Percentiles rank a stretch among this genome's conserved stretches.
phyloP scores from a whole-genome alignment of 345 rosid species.

The Syzygium aqueum region DNA sequence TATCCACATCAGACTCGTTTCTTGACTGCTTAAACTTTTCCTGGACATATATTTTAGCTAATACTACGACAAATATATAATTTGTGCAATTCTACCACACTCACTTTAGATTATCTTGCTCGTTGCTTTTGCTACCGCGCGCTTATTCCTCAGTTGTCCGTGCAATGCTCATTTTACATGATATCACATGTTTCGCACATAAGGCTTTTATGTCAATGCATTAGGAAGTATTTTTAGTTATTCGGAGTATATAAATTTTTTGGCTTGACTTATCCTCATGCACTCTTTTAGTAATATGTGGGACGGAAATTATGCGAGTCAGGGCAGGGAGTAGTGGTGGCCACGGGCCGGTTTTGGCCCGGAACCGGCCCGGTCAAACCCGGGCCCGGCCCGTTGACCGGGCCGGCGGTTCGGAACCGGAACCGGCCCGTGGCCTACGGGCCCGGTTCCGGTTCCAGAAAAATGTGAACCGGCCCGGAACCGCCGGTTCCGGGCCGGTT shows the following conservation, averaged over 20 bases:
- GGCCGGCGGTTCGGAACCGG: too few species aligned
- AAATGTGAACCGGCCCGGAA: too few species aligned
- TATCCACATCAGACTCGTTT: not conserved
- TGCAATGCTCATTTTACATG: not conserved
- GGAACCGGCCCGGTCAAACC: too few species aligned
- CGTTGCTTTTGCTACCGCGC: too few species aligned
- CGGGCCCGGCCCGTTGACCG: too few species aligned
- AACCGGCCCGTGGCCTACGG: too few species aligned
- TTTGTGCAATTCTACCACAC: not conserved
- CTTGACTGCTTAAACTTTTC: not conserved
- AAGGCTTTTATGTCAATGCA: not conserved
- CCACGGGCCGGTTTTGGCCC: too few species aligned
- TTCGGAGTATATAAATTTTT: not conserved
- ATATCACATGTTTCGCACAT: not conserved
- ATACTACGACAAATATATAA: not conserved
- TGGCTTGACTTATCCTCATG: rapidly evolving
- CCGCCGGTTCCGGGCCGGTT: too few species aligned
- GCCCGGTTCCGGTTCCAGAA: too few species aligned
- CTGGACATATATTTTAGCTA: not conserved
- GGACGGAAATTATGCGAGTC: not conserved
- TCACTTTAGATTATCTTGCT: not conserved
- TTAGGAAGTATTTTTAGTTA: not conserved
- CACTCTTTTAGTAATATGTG: not conserved
- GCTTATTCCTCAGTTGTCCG: not conserved
- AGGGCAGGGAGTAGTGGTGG: not conserved